phyloP scores from a whole-genome alignment of 2,329 filamentous ascomycete genomes.

The Colletotrichum caudatum region DNA sequence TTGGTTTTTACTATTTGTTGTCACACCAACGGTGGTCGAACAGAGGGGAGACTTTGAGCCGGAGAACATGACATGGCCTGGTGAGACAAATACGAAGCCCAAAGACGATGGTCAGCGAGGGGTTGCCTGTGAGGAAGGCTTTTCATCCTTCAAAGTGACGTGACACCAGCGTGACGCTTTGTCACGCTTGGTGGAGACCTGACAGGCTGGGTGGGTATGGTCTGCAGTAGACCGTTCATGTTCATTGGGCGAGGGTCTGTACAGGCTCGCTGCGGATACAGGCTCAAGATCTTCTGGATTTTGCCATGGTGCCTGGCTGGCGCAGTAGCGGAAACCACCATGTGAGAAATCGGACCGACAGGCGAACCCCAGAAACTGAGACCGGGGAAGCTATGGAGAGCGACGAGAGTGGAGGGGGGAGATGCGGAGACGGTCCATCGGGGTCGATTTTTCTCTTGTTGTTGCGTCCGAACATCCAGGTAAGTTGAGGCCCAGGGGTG shows the following conservation, averaged over 20 bases:
- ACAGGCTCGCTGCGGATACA: neutral
- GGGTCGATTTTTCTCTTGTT: neutral
- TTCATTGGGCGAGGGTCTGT: neutral
- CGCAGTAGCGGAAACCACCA: neutral
- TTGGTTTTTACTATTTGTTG: neutral
- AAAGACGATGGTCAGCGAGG: neutral
- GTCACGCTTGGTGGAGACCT: neutral
- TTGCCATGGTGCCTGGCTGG: neutral
- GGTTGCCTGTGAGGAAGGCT: neutral
- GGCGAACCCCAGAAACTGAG: constrained; percentile 4
- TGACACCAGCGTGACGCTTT: neutral
- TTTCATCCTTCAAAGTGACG: neutral
- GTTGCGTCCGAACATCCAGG: neutral
- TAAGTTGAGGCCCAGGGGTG: neutral
- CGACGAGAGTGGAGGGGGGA: neutral
- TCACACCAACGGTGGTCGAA: constrained; percentile 4
- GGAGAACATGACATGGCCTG: neutral
- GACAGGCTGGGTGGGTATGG: neutral
- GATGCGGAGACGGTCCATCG: neutral
- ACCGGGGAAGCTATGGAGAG: constrained; percentile 14
- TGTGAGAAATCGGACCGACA: constrained; percentile 17
- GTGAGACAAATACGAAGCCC: neutral
- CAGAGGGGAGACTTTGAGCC: neutral
- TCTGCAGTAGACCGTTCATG: neutral
- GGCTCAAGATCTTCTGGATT: neutral